Evolutionary conservation across 2,329 filamentous ascomycete species (phyloP).

Genomic region (Pseudogymnoascus sp.): DNA sequence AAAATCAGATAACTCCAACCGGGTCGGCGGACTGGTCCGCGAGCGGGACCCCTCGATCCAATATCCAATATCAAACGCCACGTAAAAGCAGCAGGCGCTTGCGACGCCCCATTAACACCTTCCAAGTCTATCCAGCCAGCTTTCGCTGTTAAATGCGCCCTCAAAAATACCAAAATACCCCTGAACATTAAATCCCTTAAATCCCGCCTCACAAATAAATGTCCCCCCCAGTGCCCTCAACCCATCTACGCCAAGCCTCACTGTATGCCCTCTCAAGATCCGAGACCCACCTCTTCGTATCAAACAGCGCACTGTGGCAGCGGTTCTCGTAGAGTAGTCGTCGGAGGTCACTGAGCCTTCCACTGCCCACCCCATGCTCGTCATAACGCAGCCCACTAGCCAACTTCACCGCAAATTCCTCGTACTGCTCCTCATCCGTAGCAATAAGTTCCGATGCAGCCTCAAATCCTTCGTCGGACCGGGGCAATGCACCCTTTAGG

Average conservation of each 20-base stretch:
- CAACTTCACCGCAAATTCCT: conserved; percentile 65
- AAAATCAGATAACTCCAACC: conserved; percentile 10
- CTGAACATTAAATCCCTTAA: conserved; percentile 1
- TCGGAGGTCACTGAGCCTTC: conserved; percentile 72
- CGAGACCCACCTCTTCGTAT: conserved; percentile 83
- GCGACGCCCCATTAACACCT: conserved; percentile 8
- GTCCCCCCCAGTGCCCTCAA: conserved; percentile 78
- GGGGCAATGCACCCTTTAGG: conserved; percentile 79
- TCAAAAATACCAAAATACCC: not conserved
- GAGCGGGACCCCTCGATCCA: conserved; percentile 8
- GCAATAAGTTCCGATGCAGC: conserved; percentile 74
- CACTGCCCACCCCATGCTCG: conserved; percentile 50
- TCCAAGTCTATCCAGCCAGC: not conserved
- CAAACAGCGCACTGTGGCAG: conserved; percentile 82
- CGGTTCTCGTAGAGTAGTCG: conserved; percentile 76
- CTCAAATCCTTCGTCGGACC: conserved; percentile 55
- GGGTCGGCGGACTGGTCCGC: conserved; percentile 7
- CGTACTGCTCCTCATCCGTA: conserved; percentile 73
- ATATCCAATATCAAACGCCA: conserved; percentile 9
- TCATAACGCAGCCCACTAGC: conserved; percentile 58
- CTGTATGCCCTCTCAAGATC: conserved; percentile 87
- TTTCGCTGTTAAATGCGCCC: conserved; percentile 3
- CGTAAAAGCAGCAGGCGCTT: conserved; percentile 1
- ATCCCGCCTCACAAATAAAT: conserved; percentile 60
- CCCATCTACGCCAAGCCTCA: conserved; percentile 84